These are phyloP conservation scores for Senna siamea DNA, from an alignment of 306 rosid genomes.

Conservation along the genomic window DNA sequence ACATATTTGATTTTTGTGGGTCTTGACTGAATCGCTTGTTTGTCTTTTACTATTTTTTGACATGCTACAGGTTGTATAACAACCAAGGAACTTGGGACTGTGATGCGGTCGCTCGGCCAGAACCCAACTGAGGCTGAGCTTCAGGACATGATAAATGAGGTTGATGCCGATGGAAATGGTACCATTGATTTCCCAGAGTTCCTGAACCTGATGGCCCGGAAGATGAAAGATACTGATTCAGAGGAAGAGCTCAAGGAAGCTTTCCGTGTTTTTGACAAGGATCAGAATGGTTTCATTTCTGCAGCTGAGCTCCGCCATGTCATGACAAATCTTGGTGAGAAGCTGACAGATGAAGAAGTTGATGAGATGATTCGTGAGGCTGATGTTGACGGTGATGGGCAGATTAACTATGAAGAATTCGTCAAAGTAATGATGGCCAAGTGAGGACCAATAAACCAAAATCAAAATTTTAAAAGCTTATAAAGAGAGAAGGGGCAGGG, in stretches of 20 bases:
- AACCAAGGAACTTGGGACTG: constrained; percentile 83
- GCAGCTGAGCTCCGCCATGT: constrained; percentile 92
- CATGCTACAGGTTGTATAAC: constrained; percentile 68
- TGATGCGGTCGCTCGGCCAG: constrained; percentile 83
- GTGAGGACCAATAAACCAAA: constrained; percentile 56
- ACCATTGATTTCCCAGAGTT: constrained; percentile 84
- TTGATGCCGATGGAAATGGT: constrained; percentile 85
- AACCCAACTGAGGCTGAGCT: constrained; percentile 89
- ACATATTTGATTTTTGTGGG: neutral
- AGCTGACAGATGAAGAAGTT: constrained; percentile 82
- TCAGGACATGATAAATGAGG: constrained; percentile 86
- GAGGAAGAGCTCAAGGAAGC: constrained; percentile 93
- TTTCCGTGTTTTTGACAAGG: constrained; percentile 84
- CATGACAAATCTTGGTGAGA: constrained; percentile 86
- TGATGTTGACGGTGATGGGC: constrained; percentile 82
- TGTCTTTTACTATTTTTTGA: constrained; percentile 1
- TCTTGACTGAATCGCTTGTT: constrained; percentile 10
- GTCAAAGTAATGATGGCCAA: constrained; percentile 90
- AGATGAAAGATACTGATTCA: constrained; percentile 83
- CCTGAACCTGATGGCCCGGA: constrained; percentile 81
- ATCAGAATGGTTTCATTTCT: constrained; percentile 87
- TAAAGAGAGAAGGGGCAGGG: constrained; percentile 55
- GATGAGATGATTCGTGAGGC: constrained; percentile 93
- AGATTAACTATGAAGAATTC: constrained; percentile 82
- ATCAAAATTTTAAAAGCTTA: constrained; percentile 49